Evolutionary conservation across 345 rosid species (phyloP).

Genomic region (Geranium rotundifolium): DNA sequence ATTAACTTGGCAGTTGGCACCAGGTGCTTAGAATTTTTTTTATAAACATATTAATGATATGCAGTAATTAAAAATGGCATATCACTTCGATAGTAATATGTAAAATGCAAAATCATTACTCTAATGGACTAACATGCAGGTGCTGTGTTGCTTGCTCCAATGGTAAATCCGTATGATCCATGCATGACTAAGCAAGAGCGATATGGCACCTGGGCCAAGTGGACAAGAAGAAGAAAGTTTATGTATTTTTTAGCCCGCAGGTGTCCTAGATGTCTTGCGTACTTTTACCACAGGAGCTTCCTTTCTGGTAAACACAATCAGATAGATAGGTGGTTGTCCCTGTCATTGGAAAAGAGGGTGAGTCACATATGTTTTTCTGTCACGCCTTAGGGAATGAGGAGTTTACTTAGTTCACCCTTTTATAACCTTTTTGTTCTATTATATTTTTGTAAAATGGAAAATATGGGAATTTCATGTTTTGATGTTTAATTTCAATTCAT

Average conservation of each 20-base stretch:
- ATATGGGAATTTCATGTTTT: too few species aligned
- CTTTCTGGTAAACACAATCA: slow-evolving; percentile 56
- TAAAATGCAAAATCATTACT: background rate
- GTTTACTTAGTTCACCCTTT: too few species aligned
- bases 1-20: too few species aligned
- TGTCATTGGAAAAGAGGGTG: slow-evolving; percentile 48
- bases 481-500: too few species aligned
- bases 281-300: slow-evolving; percentile 38
- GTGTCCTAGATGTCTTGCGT: slow-evolving; percentile 39
- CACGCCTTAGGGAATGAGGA: background rate
- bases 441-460: too few species aligned
- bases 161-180: slow-evolving; percentile 60
- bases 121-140: slow-evolving; percentile 26
- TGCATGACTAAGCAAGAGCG: slow-evolving; percentile 44
- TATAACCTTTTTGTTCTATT: too few species aligned
- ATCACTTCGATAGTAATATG: too few species aligned
- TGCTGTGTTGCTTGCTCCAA: slow-evolving; percentile 57
- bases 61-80: too few species aligned
- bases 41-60: too few species aligned
- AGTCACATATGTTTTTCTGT: slow-evolving; percentile 10
- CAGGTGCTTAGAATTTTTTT: too few species aligned
- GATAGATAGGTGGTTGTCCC: slow-evolving; percentile 53
- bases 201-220: slow-evolving; percentile 40
- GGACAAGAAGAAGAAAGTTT: slow-evolving; percentile 46
- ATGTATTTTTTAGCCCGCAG: slow-evolving; percentile 54